phyloP scores from a whole-genome alignment of 2,329 filamentous ascomycete species.

The Colletotrichum lindemuthianum region DNA sequence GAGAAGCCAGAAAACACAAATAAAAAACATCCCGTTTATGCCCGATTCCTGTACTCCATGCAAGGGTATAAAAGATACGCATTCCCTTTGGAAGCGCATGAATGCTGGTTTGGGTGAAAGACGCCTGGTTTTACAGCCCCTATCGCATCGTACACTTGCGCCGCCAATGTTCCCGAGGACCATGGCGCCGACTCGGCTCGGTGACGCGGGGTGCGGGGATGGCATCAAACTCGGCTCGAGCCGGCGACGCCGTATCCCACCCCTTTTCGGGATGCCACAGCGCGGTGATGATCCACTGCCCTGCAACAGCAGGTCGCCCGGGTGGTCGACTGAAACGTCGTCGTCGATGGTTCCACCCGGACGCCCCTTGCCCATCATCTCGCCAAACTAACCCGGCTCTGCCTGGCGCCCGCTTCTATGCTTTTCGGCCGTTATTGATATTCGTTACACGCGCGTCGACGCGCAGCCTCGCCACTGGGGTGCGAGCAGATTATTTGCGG shows the following conservation, averaged over 20 bases:
- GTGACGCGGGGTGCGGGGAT: not conserved
- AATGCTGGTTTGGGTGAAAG: constrained; percentile 17
- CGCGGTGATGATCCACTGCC: not conserved
- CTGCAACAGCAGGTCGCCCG: not conserved
- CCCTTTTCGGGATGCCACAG: constrained; percentile 6
- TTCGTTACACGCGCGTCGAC: constrained; percentile 24
- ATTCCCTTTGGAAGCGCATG: constrained; percentile 9
- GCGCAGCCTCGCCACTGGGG: constrained; percentile 12
- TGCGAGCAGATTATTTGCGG: constrained; percentile 29
- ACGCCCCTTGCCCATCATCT: constrained; percentile 15
- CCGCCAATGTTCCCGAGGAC: not conserved
- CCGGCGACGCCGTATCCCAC: not conserved
- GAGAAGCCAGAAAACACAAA: not conserved
- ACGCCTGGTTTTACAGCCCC: constrained; percentile 3
- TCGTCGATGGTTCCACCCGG: constrained; percentile 13
- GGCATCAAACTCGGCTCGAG: constrained; percentile 13
- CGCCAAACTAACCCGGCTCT: constrained; percentile 15
- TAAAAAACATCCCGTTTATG: constrained; percentile 23
- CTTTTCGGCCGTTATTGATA: constrained; percentile 34
- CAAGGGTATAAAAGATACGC: constrained; percentile 33
- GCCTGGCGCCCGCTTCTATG: constrained; percentile 24
- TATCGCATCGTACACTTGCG: constrained; percentile 30
- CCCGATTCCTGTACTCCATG: constrained; percentile 34
- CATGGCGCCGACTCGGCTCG: constrained; percentile 6
- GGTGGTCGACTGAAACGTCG: not conserved